Evolutionary conservation across 495 filamentous ascomycete genomes (phyloP).

Genomic region (Beverwykella pulmonaria): DNA sequence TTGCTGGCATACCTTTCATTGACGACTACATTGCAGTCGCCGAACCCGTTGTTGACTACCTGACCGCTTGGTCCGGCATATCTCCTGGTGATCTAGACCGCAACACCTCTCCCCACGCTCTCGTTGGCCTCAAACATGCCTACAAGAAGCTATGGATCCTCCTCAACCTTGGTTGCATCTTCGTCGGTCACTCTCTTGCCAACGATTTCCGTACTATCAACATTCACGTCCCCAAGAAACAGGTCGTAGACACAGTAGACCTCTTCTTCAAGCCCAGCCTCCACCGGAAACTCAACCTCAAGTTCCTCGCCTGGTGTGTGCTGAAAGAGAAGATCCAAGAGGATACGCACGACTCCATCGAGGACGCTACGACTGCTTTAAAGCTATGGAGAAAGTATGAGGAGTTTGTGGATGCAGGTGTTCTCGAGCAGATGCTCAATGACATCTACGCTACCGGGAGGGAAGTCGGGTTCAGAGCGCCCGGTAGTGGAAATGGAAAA

Average conservation of each 20-base stretch:
- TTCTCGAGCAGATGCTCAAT: conserved; percentile 74
- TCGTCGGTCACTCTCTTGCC: conserved; percentile 88
- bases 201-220: conserved; percentile 98
- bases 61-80: conserved; percentile 92
- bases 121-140: conserved; percentile 84
- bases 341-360: conserved; percentile 87
- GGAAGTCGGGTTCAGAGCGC: conserved; percentile 75
- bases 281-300: conserved; percentile 77
- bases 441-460: conserved; percentile 76
- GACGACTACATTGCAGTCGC: conserved; percentile 94
- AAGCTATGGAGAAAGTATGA: conserved; percentile 87
- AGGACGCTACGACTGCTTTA: conserved; percentile 88
- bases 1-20: conserved; percentile 84
- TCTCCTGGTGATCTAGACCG: conserved; percentile 80
- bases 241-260: conserved; percentile 91
- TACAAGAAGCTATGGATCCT: conserved; percentile 99
- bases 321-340: conserved; percentile 90
- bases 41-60: conserved; percentile 92
- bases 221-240: conserved; percentile 87
- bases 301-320: conserved; percentile 84
- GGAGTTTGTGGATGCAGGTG: conserved; percentile 83
- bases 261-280: conserved; percentile 74
- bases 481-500: conserved; percentile 41
- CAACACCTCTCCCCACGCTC: conserved; percentile 69
- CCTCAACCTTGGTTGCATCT: conserved; percentile 88